Evolutionary conservation across 768 basidiomycete species (phyloP).

Genomic region (Tricholoma sp.): DNA sequence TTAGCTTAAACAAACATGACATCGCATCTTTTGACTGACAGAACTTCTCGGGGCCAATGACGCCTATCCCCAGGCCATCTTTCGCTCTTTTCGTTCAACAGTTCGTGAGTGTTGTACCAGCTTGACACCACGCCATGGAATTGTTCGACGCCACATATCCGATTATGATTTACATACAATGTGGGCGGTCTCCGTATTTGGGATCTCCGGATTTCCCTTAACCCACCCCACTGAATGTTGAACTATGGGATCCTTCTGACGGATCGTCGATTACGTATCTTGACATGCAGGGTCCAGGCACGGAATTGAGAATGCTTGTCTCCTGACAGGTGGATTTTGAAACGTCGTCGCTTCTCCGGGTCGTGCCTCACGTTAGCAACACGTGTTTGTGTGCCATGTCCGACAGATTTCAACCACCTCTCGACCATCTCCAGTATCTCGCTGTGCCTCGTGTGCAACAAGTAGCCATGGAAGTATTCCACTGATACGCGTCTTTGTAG

Average conservation of each 20-base stretch:
- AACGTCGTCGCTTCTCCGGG: neutral
- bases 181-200: neutral
- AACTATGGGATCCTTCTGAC: neutral
- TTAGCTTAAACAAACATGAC: neutral
- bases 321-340: neutral
- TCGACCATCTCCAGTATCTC: neutral
- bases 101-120: neutral
- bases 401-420: too few species aligned
- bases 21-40: neutral
- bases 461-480: too few species aligned
- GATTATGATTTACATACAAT: neutral
- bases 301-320: neutral
- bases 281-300: neutral
- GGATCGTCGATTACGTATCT: neutral
- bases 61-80: neutral
- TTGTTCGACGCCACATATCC: neutral
- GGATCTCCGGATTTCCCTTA: neutral
- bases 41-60: neutral
- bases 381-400: too few species aligned
- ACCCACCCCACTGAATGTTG: neutral
- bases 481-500: too few species aligned
- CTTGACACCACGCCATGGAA: neutral
- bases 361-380: neutral
- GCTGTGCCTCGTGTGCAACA: neutral
- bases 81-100: neutral